Base-by-base conservation (phyloP, 345 rosid species). In the Balakata baccata region DNA sequence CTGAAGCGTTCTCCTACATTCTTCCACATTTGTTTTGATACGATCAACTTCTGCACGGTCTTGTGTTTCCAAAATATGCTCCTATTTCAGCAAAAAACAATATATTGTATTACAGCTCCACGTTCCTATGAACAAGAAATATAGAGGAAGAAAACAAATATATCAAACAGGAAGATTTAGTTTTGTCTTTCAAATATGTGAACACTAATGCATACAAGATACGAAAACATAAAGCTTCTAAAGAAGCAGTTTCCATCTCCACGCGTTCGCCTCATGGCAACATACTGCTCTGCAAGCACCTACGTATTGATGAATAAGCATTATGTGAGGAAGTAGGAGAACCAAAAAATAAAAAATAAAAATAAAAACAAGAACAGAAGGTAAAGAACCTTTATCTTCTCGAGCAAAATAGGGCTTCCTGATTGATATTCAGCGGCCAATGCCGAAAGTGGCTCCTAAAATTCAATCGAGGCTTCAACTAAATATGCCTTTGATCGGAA, bases 201-300 rank as follows among this genome's bases (percentile, higher is more conserved):
- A 16, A 46, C 4, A 57, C 3, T 34, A 73, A 37, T 64, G 76
- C 91, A 73, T 91, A 93, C 98, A 73, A 96, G 98, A 84, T 96
- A 96, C 1, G 98, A 83, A 77, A 93, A 93, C 99, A 93, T 93
- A 78, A 95, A 93, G 79, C 98, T 84, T 17, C 97, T 90, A 78
- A 96, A 96, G 80, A 96, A 96, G 86, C 99, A 96, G 74, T 96
- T 96, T 53, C 99, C 99, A 86, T 96, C 99, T 6, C 99, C 99
- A 37, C 95, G 86, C 22, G 99, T 89, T 81, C 99, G 83, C 82
- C 99, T 82, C 70, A 96, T 93, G 73, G 88, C 91, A 65, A 63
- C 86, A 84, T 89, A 91, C 72, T 84, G 89, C 67, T 83, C 89
- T 39, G 68, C 86, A 66, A 96, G 96, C 63, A 88, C 77, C 99